A percentile compares a stretch with the other conserved stretches of the same genome.
Evolutionary conservation across 192 early-diverging fungal species (phyloP).

Genomic region (Paraglomus brasilianum): DNA sequence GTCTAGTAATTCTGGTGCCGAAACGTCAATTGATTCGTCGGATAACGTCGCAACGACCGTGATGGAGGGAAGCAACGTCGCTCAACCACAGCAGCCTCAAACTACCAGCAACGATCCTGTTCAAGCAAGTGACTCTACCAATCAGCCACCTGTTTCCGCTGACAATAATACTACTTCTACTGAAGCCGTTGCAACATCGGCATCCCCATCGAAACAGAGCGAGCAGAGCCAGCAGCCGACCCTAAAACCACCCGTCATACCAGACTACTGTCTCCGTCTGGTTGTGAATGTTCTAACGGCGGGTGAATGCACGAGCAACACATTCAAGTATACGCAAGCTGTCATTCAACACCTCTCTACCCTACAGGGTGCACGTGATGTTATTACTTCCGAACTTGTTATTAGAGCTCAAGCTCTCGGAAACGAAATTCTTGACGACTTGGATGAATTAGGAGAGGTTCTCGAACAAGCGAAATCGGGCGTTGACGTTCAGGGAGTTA

Average conservation of each 20-base stretch:
- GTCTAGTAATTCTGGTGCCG: slow-evolving; percentile 9
- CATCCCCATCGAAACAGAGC: slow-evolving; percentile 27
- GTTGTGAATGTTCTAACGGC: slow-evolving; percentile 89
- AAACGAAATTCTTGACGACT: slow-evolving; percentile 62
- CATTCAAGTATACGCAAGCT: slow-evolving; percentile 90
- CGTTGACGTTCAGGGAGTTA: slow-evolving; percentile 71
- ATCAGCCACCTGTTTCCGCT: too few relatives aligned
- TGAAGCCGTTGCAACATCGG: slow-evolving; percentile 10
- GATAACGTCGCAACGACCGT: background rate
- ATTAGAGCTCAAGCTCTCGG: slow-evolving; percentile 68
- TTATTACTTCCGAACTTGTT: slow-evolving; percentile 81
- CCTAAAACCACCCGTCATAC: slow-evolving; percentile 76
- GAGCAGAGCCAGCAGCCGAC: slow-evolving; percentile 37
- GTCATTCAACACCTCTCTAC: slow-evolving; percentile 87
- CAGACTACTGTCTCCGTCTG: slow-evolving; percentile 74
- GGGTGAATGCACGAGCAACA: slow-evolving; percentile 88
- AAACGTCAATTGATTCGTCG: background rate
- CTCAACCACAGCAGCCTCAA: slow-evolving; percentile 1
- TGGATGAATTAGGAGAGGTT: slow-evolving; percentile 62
- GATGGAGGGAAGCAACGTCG: slow-evolving; percentile 8
- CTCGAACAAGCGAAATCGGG: slow-evolving; percentile 56
- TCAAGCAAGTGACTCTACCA: background rate
- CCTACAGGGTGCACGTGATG: slow-evolving; percentile 62
- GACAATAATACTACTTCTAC: slow-evolving; percentile 19
- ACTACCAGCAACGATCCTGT: background rate